phyloP scores from a whole-genome alignment of 805 yeast genomes.

The Kuraishia floccosa region DNA sequence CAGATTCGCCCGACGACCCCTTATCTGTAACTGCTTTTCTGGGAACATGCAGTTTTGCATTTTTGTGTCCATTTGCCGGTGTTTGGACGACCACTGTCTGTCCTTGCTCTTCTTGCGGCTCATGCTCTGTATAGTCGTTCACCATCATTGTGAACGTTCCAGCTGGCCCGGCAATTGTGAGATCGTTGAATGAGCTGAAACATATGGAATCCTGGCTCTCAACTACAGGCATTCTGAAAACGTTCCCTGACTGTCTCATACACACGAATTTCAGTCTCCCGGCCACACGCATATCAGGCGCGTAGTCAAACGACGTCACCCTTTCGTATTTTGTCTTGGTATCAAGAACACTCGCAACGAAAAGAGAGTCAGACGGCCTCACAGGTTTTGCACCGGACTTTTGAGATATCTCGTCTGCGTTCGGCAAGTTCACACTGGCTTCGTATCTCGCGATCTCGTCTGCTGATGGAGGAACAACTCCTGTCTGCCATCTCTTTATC shows the following conservation, averaged over 20 bases:
- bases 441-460: slow-evolving; percentile 12
- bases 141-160: slow-evolving; percentile 38
- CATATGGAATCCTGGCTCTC: slow-evolving; percentile 53
- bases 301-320: slow-evolving; percentile 78
- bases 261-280: slow-evolving; percentile 64
- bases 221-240: slow-evolving; percentile 64
- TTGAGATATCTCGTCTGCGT: slow-evolving; percentile 9
- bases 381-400: slow-evolving; percentile 4
- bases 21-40: no score
- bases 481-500: slow-evolving; percentile 74
- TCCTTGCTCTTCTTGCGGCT: slow-evolving; percentile 5
- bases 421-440: slow-evolving; percentile 5
- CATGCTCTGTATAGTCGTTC: slow-evolving; percentile 14
- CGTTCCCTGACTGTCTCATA: slow-evolving; percentile 84
- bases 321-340: slow-evolving; percentile 67
- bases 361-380: slow-evolving; percentile 43
- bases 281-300: slow-evolving; percentile 36
- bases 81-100: no score
- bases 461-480: slow-evolving; percentile 32
- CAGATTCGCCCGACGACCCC: no score
- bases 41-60: no score
- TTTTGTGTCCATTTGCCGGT: no score
- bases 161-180: slow-evolving; percentile 46
- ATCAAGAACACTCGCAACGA: slow-evolving; percentile 69
- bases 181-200: slow-evolving; percentile 61